Evolutionary conservation across 495 filamentous ascomycete genomes (phyloP).

Genomic region (Copromyces sp.): DNA sequence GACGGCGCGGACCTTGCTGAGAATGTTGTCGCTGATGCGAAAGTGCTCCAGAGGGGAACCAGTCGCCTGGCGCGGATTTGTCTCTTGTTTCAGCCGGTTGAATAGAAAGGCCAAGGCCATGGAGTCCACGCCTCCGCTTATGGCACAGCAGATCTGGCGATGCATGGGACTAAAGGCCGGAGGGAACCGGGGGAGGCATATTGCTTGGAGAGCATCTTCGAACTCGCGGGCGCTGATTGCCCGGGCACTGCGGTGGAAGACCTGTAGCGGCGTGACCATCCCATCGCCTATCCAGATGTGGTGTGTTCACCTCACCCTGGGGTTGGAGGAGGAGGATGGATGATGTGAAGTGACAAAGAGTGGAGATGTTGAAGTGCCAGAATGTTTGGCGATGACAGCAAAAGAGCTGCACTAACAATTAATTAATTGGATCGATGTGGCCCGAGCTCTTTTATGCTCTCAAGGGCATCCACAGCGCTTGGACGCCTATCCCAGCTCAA

Average conservation of each 20-base stretch:
- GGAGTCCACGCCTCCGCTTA: conserved; percentile 92
- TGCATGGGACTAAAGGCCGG: conserved; percentile 6
- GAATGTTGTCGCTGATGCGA: conserved; percentile 25
- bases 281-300: conserved; percentile 21
- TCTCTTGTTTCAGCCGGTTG: conserved; percentile 20
- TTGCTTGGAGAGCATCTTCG: conserved; percentile 38
- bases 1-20: conserved; percentile 47
- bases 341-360: neutral
- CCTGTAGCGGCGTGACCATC: conserved; percentile 31
- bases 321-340: neutral
- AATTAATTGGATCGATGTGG: neutral
- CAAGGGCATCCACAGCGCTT: neutral
- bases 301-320: neutral
- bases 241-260: conserved; percentile 30
- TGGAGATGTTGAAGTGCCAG: neutral
- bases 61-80: neutral
- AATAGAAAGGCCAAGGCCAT: conserved; percentile 86
- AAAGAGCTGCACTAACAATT: neutral
- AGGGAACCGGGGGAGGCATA: conserved; percentile 38
- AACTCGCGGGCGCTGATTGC: conserved; percentile 45
- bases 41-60: conserved; percentile 2
- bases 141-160: conserved; percentile 41
- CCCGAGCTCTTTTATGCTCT: neutral
- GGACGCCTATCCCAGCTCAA: neutral
- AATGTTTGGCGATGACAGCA: neutral